Conservation (phyloP, 2,329 filamentous ascomycete genomes). For the Trichoderma asperellum region DNA sequence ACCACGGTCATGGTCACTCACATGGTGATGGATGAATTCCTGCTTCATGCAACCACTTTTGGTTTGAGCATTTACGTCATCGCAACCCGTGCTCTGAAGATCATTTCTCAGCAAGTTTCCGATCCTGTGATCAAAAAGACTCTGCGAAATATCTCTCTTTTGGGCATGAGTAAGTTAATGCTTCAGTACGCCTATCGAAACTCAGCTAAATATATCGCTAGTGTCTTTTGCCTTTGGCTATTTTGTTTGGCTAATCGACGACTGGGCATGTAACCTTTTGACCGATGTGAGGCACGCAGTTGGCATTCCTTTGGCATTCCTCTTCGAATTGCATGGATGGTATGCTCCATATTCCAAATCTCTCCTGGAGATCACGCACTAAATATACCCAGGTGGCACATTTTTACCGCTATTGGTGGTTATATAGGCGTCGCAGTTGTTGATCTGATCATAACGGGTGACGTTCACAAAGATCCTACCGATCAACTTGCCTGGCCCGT, state of each 20-base stretch:
- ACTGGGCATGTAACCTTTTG: slow-evolving; percentile 41
- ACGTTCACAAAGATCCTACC: slow-evolving; percentile 39
- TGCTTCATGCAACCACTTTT: slow-evolving; percentile 45
- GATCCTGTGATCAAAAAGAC: slow-evolving; percentile 34
- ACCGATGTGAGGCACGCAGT: slow-evolving; percentile 36
- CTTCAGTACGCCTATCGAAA: slow-evolving; percentile 20
- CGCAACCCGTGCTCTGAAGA: slow-evolving; percentile 36
- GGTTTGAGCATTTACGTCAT: slow-evolving; percentile 43
- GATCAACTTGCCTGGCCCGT: slow-evolving; percentile 44
- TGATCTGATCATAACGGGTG: slow-evolving; percentile 43
- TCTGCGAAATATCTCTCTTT: slow-evolving; percentile 37
- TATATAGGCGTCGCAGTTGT: slow-evolving; percentile 46
- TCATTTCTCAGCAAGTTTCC: slow-evolving; percentile 42
- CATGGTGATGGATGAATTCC: slow-evolving; percentile 49
- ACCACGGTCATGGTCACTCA: slow-evolving; percentile 46
- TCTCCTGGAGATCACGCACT: too few species aligned
- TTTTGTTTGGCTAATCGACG: slow-evolving; percentile 46
- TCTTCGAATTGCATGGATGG: slow-evolving; percentile 49
- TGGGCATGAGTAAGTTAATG: slow-evolving; percentile 34
- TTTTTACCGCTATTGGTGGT: slow-evolving; percentile 48
- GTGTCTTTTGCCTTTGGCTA: slow-evolving; percentile 44
- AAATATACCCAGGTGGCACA: slow-evolving; percentile 44
- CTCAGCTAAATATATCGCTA: background rate
- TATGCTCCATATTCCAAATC: slow-evolving; percentile 32
- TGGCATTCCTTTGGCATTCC: slow-evolving; percentile 45